These are phyloP conservation scores for Hypoxylon sp. DNA, from an alignment of 2,329 filamentous ascomycete species.

Conservation along the genomic window DNA sequence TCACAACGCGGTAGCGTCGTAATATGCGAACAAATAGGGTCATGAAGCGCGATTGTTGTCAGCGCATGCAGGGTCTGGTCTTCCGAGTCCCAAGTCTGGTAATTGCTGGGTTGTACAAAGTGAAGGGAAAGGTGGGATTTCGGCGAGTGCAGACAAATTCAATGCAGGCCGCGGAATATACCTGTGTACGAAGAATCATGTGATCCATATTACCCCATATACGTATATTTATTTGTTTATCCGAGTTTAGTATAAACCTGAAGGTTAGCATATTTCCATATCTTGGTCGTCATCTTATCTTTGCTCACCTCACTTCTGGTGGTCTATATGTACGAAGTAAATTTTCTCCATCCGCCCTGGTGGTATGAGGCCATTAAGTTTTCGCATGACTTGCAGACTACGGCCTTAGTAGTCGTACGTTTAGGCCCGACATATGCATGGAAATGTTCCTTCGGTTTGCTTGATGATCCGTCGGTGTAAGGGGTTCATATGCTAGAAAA, in stretches of 20 bases:
- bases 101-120: constrained; percentile 7
- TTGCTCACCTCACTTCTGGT: not conserved
- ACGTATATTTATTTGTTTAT: not conserved
- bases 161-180: constrained; percentile 17
- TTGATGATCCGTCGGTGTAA: constrained; percentile 27
- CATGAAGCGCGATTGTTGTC: not conserved
- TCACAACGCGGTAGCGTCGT: not conserved
- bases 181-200: constrained; percentile 6
- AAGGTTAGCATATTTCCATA: not conserved
- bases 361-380: constrained; percentile 6
- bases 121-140: not conserved
- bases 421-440: constrained; percentile 29
- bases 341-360: constrained; percentile 14
- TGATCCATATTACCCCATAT: constrained; percentile 6
- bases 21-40: not conserved
- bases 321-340: constrained; percentile 1
- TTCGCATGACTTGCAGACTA: constrained; percentile 18
- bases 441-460: constrained; percentile 29
- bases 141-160: not conserved
- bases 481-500: constrained; percentile 31
- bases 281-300: constrained; percentile 3
- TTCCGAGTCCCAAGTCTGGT: constrained; percentile 1
- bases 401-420: constrained; percentile 11
- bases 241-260: not conserved
- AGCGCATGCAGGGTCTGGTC: not conserved